Conservation (phyloP, 225 moss, liverwort and hornwort genomes). For the Polytrichum commune region DNA sequence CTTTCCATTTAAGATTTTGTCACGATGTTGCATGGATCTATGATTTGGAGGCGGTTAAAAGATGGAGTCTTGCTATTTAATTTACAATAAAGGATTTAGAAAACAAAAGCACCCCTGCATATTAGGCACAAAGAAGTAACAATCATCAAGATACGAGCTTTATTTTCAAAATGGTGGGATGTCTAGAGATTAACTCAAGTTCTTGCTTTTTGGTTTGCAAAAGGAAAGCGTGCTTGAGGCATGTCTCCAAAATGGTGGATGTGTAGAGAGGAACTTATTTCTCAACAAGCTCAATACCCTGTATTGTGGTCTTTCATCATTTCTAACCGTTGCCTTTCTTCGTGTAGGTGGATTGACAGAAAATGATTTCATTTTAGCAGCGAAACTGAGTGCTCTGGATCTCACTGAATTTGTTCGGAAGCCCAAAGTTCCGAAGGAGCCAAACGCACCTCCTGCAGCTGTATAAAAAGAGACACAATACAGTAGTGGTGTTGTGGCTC, state of each 20-base stretch:
- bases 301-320: not conserved
- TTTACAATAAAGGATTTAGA: no score
- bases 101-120: no score
- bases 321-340: no score
- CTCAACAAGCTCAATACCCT: not conserved
- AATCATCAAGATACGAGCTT: not conserved
- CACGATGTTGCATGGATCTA: not conserved
- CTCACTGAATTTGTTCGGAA: slow-evolving; percentile 60
- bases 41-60: no score
- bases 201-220: no score
- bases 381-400: slow-evolving; percentile 65
- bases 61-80: no score
- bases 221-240: no score
- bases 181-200: no score
- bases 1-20: no score
- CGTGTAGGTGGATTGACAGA: slow-evolving; percentile 74
- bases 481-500: no score
- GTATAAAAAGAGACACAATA: not conserved
- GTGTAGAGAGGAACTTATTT: not conserved
- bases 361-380: slow-evolving; percentile 90
- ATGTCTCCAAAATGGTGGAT: no score
- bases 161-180: not conserved
- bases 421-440: slow-evolving; percentile 37
- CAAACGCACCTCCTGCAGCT: slow-evolving; percentile 3
- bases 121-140: no score